These are phyloP conservation scores for Yamadazyma conglobata DNA, from an alignment of 1,139 yeast genomes.

Conservation along the genomic window DNA sequence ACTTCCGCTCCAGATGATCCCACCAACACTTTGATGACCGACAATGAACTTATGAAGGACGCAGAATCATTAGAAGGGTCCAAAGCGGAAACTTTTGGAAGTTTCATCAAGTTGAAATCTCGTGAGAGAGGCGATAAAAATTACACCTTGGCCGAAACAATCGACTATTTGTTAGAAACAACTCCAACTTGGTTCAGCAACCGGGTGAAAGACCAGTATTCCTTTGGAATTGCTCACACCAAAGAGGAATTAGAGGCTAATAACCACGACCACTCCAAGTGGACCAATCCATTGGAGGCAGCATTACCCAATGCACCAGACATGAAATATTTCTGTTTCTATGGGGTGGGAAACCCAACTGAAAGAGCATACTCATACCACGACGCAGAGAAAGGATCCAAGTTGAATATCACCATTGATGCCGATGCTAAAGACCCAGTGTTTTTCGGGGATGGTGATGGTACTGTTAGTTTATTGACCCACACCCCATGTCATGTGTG, in stretches of 20 bases:
- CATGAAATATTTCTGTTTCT: constrained; percentile 82
- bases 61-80: constrained; percentile 17
- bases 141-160: constrained; percentile 61
- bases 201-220: constrained; percentile 66
- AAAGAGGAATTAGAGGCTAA: constrained; percentile 57
- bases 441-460: constrained; percentile 88
- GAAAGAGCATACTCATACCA: constrained; percentile 87
- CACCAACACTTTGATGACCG: constrained; percentile 28
- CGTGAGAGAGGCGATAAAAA: constrained; percentile 28
- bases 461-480: constrained; percentile 83
- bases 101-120: constrained; percentile 65
- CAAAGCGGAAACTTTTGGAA: constrained; percentile 58
- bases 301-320: constrained; percentile 92
- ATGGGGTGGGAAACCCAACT: constrained; percentile 94
- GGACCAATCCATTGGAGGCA: constrained; percentile 93
- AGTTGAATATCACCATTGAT: constrained; percentile 67
- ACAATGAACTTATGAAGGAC: constrained; percentile 19
- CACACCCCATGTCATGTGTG: constrained; percentile 82
- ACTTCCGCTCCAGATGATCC: constrained; percentile 62
- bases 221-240: constrained; percentile 70
- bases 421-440: constrained; percentile 59
- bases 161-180: constrained; percentile 59
- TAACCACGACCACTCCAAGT: constrained; percentile 67
- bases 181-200: constrained; percentile 76
- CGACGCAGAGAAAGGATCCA: constrained; percentile 51